Base-by-base conservation (phyloP, 495 filamentous ascomycete species). In the Elasticomyces elasticus region DNA sequence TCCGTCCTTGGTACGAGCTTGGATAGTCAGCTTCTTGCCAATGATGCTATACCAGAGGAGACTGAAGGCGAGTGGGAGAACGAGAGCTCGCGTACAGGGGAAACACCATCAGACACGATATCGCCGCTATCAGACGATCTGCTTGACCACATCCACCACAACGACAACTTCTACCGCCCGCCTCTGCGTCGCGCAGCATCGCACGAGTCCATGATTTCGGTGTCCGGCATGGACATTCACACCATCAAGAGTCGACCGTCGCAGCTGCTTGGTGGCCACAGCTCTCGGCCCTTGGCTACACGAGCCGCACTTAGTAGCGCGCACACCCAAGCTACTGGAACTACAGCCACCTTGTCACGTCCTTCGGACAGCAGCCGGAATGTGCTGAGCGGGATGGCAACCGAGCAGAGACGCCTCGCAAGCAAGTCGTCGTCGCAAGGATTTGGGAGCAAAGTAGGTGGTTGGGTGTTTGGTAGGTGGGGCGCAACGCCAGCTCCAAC, bases 151-250 rank as follows among this genome's bases (percentile, higher is more conserved):
- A 50, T 52, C 37, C 52, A 63, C 41, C 25, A 51, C 13, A 44
- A 24, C 13, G 27, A 58, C 41, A 40, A 52, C 51, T 27, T 54
- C 45, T 51, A 64, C 38, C 25, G 38, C 15, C 63, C 50, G 5
- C 11, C 53, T 1, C 58, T 71, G 22, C 68, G 67, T 49, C 67
- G 68, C 19, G 58, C 60, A 17, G 55, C 67, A 15, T 70, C 67
- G 35, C 68, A 71, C 57, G 69, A 71, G 45, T 66, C 62, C 51
- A 37, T 71, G 20, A 57, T 71, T 24, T 71, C 69, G 4, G 45
- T 71, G 15, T 62, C 62, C 13, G 66, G 67, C 13, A 66, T 70
- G 63, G 69, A 71, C 48, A 67, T 69, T 38, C 67, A 69, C 49
- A 66, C 67, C 28, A 62, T 51, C 56, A 61, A 50, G 37, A 51